Evolutionary conservation across 331 rosid species (phyloP).

Genomic region (Pyracantha coccinea): DNA sequence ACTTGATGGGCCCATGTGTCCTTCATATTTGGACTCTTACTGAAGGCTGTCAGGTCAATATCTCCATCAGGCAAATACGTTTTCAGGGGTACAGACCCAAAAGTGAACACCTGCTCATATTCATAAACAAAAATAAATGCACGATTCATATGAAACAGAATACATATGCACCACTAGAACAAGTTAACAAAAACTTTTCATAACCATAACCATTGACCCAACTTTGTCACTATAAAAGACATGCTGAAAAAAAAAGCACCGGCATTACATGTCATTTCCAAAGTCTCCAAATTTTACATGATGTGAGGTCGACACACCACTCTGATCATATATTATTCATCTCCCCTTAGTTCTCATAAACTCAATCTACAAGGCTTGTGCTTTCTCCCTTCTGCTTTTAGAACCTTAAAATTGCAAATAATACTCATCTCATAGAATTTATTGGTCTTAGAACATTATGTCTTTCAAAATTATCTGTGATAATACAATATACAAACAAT

Average conservation of each 20-base stretch:
- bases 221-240: not conserved
- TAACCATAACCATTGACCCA: conserved; percentile 4
- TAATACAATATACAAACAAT: not conserved
- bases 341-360: not conserved
- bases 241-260: not conserved
- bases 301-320: not conserved
- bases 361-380: not conserved
- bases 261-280: not conserved
- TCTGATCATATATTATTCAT: not conserved
- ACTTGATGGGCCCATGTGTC: conserved; percentile 95
- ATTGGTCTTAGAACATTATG: not conserved
- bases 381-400: not conserved
- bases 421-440: not conserved
- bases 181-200: conserved; percentile 5
- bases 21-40: conserved; percentile 72
- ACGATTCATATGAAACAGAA: conserved; percentile 1
- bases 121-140: conserved; percentile 4
- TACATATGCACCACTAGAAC: not conserved
- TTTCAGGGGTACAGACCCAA: conserved; percentile 98
- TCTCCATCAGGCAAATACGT: conserved; percentile 99
- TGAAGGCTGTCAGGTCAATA: conserved; percentile 89
- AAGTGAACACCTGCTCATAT: conserved; percentile 74
- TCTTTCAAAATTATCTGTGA: not conserved
- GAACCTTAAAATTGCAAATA: not conserved
- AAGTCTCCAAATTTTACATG: not conserved